Percentiles rank a stretch among this genome's conserved stretches.
Evolutionary conservation across 208 protist genomes (phyloP).

Genomic region (Leishmania arabica): DNA sequence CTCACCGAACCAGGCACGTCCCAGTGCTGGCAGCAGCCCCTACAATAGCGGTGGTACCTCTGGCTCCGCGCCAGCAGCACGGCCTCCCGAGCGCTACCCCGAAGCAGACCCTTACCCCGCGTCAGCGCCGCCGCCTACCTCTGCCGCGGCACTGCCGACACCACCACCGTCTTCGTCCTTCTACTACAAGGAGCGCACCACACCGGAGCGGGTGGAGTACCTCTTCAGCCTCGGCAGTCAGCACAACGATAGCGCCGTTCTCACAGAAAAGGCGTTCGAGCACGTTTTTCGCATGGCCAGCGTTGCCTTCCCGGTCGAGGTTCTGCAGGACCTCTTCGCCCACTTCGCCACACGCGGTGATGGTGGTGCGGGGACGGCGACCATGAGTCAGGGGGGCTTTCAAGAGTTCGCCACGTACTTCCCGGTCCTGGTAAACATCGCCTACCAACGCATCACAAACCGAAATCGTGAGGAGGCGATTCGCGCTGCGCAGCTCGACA

Average conservation of each 20-base stretch:
- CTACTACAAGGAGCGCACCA: constrained; percentile 54
- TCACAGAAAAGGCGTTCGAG: constrained; percentile 47
- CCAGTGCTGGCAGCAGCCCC: constrained; percentile 10
- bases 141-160: neutral
- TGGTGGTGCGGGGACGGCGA: constrained; percentile 3
- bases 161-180: constrained; percentile 18
- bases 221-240: constrained; percentile 48
- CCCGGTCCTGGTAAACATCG: constrained; percentile 65
- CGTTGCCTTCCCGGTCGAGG: constrained; percentile 59
- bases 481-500: constrained; percentile 49
- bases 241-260: constrained; percentile 2
- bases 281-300: constrained; percentile 56
- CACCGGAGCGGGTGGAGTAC: constrained; percentile 61
- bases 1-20: neutral
- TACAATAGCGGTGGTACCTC: neutral
- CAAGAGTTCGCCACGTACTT: constrained; percentile 67
- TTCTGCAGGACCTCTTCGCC: constrained; percentile 55
- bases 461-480: constrained; percentile 56
- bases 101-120: constrained; percentile 9
- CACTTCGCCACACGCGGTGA: constrained; percentile 42
- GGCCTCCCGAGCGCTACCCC: neutral
- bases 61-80: neutral
- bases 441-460: constrained; percentile 69
- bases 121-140: constrained; percentile 9
- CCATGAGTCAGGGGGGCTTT: constrained; percentile 58